Conservation (phyloP, 2,329 filamentous ascomycete genomes). For the Dryadomyces sulphureus region DNA sequence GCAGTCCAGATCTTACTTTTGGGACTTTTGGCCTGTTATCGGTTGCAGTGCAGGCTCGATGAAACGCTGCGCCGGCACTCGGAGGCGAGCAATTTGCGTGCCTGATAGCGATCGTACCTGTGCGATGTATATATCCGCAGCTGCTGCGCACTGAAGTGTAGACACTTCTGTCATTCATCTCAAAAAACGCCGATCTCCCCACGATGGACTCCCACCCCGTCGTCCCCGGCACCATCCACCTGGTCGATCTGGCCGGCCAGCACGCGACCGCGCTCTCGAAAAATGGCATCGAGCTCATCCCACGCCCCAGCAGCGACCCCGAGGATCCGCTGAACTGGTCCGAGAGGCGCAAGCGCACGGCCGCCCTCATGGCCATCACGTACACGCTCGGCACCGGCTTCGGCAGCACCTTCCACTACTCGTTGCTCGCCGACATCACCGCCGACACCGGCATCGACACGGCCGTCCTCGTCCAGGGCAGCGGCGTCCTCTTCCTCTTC, state of each 20-base stretch:
- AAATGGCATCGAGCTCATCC: constrained; percentile 10
- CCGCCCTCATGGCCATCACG: constrained; percentile 15
- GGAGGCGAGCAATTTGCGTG: no score
- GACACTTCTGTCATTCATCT: no score
- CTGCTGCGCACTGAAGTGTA: no score
- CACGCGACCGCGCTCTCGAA: constrained; percentile 15
- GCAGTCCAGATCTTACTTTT: no score
- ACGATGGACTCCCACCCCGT: not conserved
- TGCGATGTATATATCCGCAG: no score
- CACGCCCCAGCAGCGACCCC: constrained; percentile 24
- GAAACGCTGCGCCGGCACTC: no score
- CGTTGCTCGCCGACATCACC: constrained; percentile 30
- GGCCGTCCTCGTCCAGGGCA: constrained; percentile 29
- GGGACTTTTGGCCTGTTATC: no score
- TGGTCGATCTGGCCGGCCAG: constrained; percentile 22
- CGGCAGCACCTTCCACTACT: constrained; percentile 31
- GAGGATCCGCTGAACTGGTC: constrained; percentile 42
- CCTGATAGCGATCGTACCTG: no score
- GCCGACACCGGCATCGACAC: constrained; percentile 29
- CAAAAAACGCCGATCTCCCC: no score
- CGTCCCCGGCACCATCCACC: constrained; percentile 25
- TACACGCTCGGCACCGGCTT: constrained; percentile 34
- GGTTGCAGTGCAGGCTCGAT: no score
- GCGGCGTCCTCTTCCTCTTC: constrained; percentile 30
- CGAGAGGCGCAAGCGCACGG: constrained; percentile 30